Percentiles rank a stretch among this genome's conserved stretches.
Evolutionary conservation across 192 early-diverging fungal genomes (phyloP).

Genomic region (Linderina pennispora): DNA sequence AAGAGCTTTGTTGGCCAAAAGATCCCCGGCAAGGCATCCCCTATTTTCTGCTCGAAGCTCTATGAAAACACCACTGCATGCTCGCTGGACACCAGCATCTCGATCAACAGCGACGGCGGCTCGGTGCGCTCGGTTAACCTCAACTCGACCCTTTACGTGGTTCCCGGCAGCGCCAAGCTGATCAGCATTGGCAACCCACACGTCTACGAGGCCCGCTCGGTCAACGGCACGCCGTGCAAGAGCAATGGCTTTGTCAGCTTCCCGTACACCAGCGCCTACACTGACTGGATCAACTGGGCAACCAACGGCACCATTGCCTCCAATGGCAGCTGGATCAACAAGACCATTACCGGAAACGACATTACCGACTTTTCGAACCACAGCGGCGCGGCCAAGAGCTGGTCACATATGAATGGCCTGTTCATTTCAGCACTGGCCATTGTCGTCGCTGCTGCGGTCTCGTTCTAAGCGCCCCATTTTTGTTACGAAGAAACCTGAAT

Average conservation of each 20-base stretch:
- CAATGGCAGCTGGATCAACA: slow-evolving; percentile 33
- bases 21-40: slow-evolving; percentile 30
- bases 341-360: slow-evolving; percentile 10
- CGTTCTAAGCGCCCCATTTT: too few relatives aligned
- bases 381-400: slow-evolving; percentile 4
- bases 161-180: slow-evolving; percentile 22
- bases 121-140: slow-evolving; percentile 27
- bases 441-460: neutral
- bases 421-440: too few relatives aligned
- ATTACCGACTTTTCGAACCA: slow-evolving; percentile 20
- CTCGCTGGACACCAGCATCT: slow-evolving; percentile 26
- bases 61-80: slow-evolving; percentile 37
- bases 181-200: slow-evolving; percentile 32
- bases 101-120: slow-evolving; percentile 10
- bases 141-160: slow-evolving; percentile 40
- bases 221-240: slow-evolving; percentile 10
- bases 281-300: slow-evolving; percentile 43
- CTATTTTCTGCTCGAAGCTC: slow-evolving; percentile 37
- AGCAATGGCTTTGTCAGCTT: slow-evolving; percentile 43
- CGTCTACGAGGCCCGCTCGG: slow-evolving; percentile 27
- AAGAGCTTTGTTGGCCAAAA: slow-evolving; percentile 35
- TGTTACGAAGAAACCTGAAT: neutral
- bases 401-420: too few relatives aligned
- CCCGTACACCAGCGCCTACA: slow-evolving; percentile 36
- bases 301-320: slow-evolving; percentile 31